Base-by-base conservation (phyloP, 805 yeast species). In the Cyberlindnera maritima region DNA sequence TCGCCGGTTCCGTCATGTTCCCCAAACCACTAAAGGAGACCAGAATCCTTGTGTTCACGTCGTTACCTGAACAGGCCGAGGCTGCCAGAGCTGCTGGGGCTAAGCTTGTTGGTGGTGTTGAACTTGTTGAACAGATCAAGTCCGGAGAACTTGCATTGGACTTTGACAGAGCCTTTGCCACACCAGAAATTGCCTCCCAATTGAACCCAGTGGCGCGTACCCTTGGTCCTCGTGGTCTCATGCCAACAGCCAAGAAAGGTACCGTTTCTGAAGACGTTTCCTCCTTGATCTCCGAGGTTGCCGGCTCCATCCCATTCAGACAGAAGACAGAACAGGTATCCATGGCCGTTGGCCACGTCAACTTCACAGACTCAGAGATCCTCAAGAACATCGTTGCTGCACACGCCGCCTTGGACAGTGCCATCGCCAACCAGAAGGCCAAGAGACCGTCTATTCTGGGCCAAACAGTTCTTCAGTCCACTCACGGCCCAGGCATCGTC, bases 221-320 rank as follows among this genome's bases (percentile, higher is more conserved):
- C 11, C 75, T 94, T 57, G 98, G 98, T 48, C 96, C 96, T 28
- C 81, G 75, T 60, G 96, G 96, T 20, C 74, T 94, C 56, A 84
- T 91, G 87, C 98, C 99, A 39, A 76, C 78, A 37, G 82, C 78
- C 13, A 90, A 89, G 69, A 85, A 82, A 61, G 96, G 96, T 15
- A 90, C 97, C 1, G 94, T 92, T 9, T 70, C 85, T 1, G 77
- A 79, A n/a, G 80, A 89, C 57, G 68, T 89, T 26, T 70, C 69
- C 18, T 64, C 65, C 8, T 67, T 84, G 48, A 74, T 91, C 49
- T 60, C 65, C 32, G 68, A 72, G 9, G 79, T 81, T 41, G 67
- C 80, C 37, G 94, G 94, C 26, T 77, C 87, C 35, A 73, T 81
- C 58, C 83, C 88, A 15, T 89, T 87, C 74, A 87, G 87, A 72